Percentiles rank a stretch among this genome's conserved stretches.
Conservation (phyloP, 169 alveolate genomes). For the Theileria parva region DNA sequence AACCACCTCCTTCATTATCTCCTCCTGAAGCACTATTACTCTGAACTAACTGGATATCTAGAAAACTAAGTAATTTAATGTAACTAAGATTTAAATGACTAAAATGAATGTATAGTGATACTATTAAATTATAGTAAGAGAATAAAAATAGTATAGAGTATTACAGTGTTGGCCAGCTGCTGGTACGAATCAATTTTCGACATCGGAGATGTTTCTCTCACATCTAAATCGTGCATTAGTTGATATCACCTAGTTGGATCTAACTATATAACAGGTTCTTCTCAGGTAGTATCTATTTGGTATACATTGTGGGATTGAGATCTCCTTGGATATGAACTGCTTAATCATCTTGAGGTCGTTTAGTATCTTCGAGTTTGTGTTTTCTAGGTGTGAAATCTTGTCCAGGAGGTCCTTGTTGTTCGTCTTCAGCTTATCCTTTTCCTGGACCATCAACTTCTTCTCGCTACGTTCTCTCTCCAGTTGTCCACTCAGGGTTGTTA, state of each 20-base stretch:
- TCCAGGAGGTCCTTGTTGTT: slow-evolving; percentile 16
- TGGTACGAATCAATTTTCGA: slow-evolving; percentile 10
- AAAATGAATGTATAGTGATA: too few species aligned
- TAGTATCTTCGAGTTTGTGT: slow-evolving; percentile 45
- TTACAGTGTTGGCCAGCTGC: slow-evolving; percentile 7
- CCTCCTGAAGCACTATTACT: slow-evolving; percentile 5
- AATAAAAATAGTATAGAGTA: too few species aligned
- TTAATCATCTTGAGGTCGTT: slow-evolving; percentile 57
- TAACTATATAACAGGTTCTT: neutral
- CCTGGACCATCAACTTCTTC: slow-evolving; percentile 44
- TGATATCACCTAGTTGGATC: too few species aligned
- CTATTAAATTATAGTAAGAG: too few species aligned
- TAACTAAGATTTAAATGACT: too few species aligned
- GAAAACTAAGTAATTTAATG: too few species aligned
- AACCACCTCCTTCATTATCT: slow-evolving; percentile 3
- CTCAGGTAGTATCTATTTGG: neutral
- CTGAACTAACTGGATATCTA: neutral
- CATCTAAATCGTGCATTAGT: neutral
- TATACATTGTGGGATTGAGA: neutral
- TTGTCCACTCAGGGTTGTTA: slow-evolving; percentile 53
- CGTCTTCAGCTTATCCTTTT: slow-evolving; percentile 24
- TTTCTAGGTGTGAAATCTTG: slow-evolving; percentile 37
- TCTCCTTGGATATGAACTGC: slow-evolving; percentile 63
- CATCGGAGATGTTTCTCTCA: slow-evolving; percentile 4
- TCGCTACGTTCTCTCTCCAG: slow-evolving; percentile 66